Percentiles rank a stretch among this genome's conserved stretches.
phyloP scores from a whole-genome alignment of 805 yeast species.

The Saccharomycopsis guyanensis region DNA sequence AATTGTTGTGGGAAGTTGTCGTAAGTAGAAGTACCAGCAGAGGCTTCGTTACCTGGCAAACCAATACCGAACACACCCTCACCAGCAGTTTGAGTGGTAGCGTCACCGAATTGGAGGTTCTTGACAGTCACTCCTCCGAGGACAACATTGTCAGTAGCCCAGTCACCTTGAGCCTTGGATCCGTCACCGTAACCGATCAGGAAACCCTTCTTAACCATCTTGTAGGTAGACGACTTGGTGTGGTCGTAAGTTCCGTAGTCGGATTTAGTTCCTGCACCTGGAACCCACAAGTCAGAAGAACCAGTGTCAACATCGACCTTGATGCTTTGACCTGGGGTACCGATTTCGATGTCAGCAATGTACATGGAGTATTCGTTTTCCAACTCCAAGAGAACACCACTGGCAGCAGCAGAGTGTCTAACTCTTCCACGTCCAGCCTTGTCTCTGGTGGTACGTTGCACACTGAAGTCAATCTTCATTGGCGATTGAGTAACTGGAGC shows the following conservation, averaged over 20 bases:
- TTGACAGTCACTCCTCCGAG: constrained; percentile 20
- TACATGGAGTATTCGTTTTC: constrained; percentile 38
- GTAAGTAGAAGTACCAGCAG: constrained; percentile 38
- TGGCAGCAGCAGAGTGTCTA: constrained; percentile 3
- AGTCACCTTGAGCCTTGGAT: constrained; percentile 41
- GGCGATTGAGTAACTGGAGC: not conserved
- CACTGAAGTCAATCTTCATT: constrained; percentile 2
- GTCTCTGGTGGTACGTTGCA: not conserved
- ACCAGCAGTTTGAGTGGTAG: constrained; percentile 17
- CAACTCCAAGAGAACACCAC: constrained; percentile 22
- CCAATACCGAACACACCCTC: constrained; percentile 63
- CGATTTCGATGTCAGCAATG: constrained; percentile 31
- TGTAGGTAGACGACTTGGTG: constrained; percentile 29
- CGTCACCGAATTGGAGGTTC: constrained; percentile 19
- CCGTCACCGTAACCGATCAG: constrained; percentile 41
- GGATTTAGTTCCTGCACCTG: constrained; percentile 18
- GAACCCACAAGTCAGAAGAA: constrained; percentile 42
- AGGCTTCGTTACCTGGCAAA: constrained; percentile 58
- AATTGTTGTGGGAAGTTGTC: constrained; percentile 60
- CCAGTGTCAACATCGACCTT: constrained; percentile 42
- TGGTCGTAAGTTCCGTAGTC: constrained; percentile 33
- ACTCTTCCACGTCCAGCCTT: not conserved
- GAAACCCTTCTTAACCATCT: constrained; percentile 29
- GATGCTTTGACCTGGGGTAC: constrained; percentile 34
- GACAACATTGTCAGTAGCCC: constrained; percentile 24